phyloP scores from a whole-genome alignment of 2,329 filamentous ascomycete genomes.

The Peltaster fructicola region DNA sequence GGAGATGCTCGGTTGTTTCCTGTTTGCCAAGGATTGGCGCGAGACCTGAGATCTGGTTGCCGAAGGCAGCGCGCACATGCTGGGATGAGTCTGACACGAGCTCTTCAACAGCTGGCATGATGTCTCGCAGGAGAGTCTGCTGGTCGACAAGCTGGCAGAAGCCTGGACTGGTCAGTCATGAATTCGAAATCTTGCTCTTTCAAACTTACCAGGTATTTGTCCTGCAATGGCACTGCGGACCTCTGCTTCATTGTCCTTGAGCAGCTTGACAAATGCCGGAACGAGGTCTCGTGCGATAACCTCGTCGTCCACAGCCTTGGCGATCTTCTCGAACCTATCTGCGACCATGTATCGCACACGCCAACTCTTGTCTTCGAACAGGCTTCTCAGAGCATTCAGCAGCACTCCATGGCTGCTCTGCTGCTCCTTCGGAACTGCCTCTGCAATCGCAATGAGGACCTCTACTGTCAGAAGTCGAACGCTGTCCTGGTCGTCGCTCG shows the following conservation, averaged over 20 bases:
- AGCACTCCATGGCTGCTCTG: conserved; percentile 91
- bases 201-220: conserved; percentile 61
- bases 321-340: conserved; percentile 97
- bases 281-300: conserved; percentile 87
- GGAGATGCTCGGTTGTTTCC: conserved; percentile 91
- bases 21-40: conserved; percentile 96
- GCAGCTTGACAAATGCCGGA: conserved; percentile 87
- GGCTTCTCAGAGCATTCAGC: conserved; percentile 69
- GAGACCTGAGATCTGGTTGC: conserved; percentile 90
- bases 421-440: conserved; percentile 94
- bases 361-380: conserved; percentile 99
- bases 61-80: conserved; percentile 86
- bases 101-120: conserved; percentile 92
- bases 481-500: conserved; percentile 92
- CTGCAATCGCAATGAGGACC: conserved; percentile 87
- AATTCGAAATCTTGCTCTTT: conserved; percentile 1
- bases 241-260: conserved; percentile 98
- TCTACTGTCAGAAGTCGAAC: conserved; percentile 91
- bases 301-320: conserved; percentile 95
- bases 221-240: conserved; percentile 92
- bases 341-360: conserved; percentile 98
- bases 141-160: conserved; percentile 86
- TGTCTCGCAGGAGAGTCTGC: conserved; percentile 76
- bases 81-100: conserved; percentile 91
- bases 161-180: conserved; percentile 34